Conservation (phyloP, 352 stramenopile genomes). For the Globisporangium recalcitrans region DNA sequence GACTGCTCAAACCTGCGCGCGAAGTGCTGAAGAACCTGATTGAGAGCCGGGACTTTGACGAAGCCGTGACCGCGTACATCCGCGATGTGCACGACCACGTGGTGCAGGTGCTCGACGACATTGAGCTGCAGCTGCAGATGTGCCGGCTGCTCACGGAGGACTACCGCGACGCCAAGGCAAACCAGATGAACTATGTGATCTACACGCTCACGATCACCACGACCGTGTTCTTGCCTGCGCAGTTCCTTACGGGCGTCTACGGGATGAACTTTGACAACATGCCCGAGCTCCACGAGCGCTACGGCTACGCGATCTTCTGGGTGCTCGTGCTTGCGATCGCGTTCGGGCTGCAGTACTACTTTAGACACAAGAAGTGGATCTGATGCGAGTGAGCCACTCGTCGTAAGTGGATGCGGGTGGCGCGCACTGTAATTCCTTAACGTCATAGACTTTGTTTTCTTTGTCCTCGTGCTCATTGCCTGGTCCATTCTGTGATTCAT, state of each 20-base stretch:
- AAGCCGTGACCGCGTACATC: constrained; percentile 74
- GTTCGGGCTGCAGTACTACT: constrained; percentile 68
- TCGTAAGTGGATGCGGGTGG: not conserved
- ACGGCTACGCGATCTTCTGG: constrained; percentile 84
- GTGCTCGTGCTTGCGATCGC: constrained; percentile 64
- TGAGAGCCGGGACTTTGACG: constrained; percentile 77
- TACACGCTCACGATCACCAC: constrained; percentile 89
- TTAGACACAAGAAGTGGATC: constrained; percentile 84
- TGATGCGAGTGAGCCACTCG: constrained; percentile 21
- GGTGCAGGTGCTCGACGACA: constrained; percentile 74
- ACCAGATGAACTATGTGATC: constrained; percentile 88
- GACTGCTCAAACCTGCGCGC: constrained; percentile 71
- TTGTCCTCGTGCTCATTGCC: not conserved
- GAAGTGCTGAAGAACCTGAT: constrained; percentile 85
- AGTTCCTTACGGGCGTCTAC: constrained; percentile 88
- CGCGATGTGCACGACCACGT: constrained; percentile 84
- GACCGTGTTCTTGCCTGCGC: constrained; percentile 81
- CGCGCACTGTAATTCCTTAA: constrained; percentile 1
- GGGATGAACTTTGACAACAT: constrained; percentile 91
- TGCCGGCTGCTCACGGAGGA: constrained; percentile 73
- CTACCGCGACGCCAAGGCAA: constrained; percentile 76
- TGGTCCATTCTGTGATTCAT: not conserved
- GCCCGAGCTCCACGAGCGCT: constrained; percentile 77
- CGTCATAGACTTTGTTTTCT: constrained; percentile 11
- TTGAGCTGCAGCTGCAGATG: constrained; percentile 79